Base-by-base conservation (phyloP, 108 stramenopile species). In the Cyclotella sp. region DNA sequence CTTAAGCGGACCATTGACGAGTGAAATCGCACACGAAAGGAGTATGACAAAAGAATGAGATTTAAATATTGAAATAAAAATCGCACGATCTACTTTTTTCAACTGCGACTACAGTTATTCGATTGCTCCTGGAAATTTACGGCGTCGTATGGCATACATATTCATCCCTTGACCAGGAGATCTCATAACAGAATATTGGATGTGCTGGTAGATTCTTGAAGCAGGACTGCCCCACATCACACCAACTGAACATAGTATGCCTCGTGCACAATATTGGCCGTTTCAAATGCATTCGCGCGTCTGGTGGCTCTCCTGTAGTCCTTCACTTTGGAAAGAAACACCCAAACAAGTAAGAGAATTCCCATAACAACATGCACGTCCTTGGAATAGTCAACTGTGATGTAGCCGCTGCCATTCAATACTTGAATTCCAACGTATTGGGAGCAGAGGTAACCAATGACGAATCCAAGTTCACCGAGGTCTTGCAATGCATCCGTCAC, bases 391-490 rank as follows among this genome's bases (percentile, higher is more conserved):
- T 70, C 62, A 15, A 40, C 52, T 24, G 58, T 28, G 15, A 59
- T 41, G 41, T 67, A 16, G 11, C 19, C 69, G 13, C 34, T 24
- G 34, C 44, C n/a, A 42, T 63, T 22, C 9, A 72, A 18, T 59
- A 80, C 0, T 24, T 52, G 22, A 19, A 62, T 54, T 12, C 58
- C 67, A 10, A 62, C 19, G 14, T 22, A 68, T 41, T 73, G 65
- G 12, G 67, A 42, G 13, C 41, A 28, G n/a, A 73, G 28, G 40
- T 69, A 80, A 7, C 79, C 79, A 53, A 61, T 27, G 22, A 80
- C 26, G 24, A 80, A 73, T 8, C 79, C 79, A 15, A 73, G 40
- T 53, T 80, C 79, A 0, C 79, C 79, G 3, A 80, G 52, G n/a
- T 80, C 79, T 54, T 68, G 64, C 55, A 79, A 28, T 40, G 70